Evolutionary conservation across 495 filamentous ascomycete genomes (phyloP).

Genomic region (Penicillium bovifimosum): DNA sequence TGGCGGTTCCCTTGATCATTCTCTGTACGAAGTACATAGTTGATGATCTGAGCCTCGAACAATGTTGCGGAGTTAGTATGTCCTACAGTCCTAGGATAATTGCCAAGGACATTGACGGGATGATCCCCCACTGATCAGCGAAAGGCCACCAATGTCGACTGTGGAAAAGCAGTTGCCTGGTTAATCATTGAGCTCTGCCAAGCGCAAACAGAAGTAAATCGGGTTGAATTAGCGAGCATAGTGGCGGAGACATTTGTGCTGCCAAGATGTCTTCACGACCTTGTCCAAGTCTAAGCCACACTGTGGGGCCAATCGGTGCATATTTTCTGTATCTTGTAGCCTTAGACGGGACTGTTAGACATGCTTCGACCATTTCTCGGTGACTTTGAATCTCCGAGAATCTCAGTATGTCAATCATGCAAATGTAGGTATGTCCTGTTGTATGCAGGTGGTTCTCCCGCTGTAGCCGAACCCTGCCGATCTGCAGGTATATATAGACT

Average conservation of each 20-base stretch:
- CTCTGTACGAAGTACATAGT: too few relatives aligned
- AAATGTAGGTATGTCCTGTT: too few relatives aligned
- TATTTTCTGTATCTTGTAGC: constrained; percentile 1
- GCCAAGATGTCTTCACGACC: too few relatives aligned
- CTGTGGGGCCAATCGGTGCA: constrained; percentile 9
- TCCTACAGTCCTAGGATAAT: background rate
- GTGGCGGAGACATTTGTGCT: too few relatives aligned
- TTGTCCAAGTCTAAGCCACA: constrained; percentile 16
- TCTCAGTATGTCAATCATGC: too few relatives aligned
- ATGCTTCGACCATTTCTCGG: constrained; percentile 4
- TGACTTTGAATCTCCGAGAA: too few relatives aligned
- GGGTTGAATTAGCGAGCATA: background rate
- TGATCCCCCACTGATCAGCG: constrained; percentile 6
- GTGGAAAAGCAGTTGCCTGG: constrained; percentile 20
- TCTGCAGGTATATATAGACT: too few relatives aligned
- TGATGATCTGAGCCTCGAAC: constrained; percentile 2
- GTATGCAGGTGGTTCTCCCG: too few relatives aligned
- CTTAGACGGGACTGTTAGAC: too few relatives aligned
- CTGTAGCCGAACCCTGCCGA: too few relatives aligned
- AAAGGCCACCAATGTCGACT: constrained; percentile 10
- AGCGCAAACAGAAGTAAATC: background rate
- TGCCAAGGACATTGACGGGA: background rate
- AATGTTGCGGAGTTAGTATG: too few relatives aligned
- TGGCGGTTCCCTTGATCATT: too few relatives aligned
- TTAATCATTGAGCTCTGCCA: constrained; percentile 7